Evolutionary conservation across 2,329 filamentous ascomycete species (phyloP), one percentile per base, ranked within the genome.

Genomic region (Alternaria atra): DNA sequence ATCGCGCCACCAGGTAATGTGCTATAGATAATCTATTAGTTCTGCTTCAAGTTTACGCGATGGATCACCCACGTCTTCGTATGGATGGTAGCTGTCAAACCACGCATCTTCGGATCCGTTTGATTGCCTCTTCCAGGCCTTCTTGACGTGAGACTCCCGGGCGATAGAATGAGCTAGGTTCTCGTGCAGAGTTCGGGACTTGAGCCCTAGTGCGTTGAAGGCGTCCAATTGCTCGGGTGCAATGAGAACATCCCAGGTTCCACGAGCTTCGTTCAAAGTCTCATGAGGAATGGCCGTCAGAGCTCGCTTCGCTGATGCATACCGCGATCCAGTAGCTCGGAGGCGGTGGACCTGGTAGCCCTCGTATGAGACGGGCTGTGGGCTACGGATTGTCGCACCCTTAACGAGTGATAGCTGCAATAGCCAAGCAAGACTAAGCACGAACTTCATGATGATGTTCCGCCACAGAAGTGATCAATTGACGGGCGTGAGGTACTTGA

Each of bases 121-220:
- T 7, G 61, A 48, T 34, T 74, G 64, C 25, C 73, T 66, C 60
- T 71, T 73, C 66, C 67, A 70, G 2, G 35, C 51, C 9, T 8
- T 86, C 85, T 71, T 89, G 5, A 66, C 58, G 20, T 67, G 58
- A n/a, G 67, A 69, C 56, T 84, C 82, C 35, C 71, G 73, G 10
- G 71, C 71, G 58, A 84, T 84, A 2, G 80, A 79, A n/a, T 64
- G 44, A 15, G 81, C 82, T 6, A 84, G 73, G 66, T 84, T 74
- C 32, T 78, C 75, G 58, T 84, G 80, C 73, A 84, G 77, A 15
- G 79, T 64, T 44, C 77, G 71, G 4, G 65, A 69, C 27, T 74
- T 69, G 34, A 82, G 67, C 13, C 71, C 73, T 15, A 80, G 65
- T n/a, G 74, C 67, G 46, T 81, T 66, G 60, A 84, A 83, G 6